Conservation (phyloP, 2,329 filamentous ascomycete genomes). For the Ilyonectria sp. region DNA sequence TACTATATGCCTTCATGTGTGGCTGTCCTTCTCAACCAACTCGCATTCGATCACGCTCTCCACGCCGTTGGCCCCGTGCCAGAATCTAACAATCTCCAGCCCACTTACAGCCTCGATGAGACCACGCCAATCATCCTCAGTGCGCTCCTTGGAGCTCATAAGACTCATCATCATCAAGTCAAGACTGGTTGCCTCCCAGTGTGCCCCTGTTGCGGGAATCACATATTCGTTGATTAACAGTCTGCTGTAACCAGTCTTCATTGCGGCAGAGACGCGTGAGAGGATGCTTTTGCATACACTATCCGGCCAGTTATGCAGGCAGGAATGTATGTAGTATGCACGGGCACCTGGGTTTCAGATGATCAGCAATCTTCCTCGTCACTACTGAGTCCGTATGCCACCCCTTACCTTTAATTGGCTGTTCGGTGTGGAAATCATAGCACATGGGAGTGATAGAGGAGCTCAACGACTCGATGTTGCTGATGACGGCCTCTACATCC, state of each 20-base stretch:
- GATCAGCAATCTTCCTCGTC: no score
- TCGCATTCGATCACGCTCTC: conserved; percentile 44
- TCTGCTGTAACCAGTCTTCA: conserved; percentile 54
- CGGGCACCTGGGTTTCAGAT: conserved; percentile 4
- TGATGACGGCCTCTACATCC: conserved; percentile 43
- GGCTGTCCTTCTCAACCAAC: conserved; percentile 1
- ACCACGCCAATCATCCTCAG: conserved; percentile 35
- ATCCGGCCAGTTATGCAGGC: conserved; percentile 65
- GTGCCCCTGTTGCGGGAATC: conserved; percentile 49
- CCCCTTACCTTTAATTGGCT: conserved; percentile 38
- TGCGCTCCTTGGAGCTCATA: conserved; percentile 39
- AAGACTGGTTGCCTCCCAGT: conserved; percentile 47
- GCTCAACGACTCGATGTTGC: conserved; percentile 22
- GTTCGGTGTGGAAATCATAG: conserved; percentile 46
- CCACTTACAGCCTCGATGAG: conserved; percentile 30
- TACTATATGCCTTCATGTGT: no score
- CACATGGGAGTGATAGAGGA: no score
- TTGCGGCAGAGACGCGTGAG: conserved; percentile 31
- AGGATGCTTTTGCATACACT: conserved; percentile 51
- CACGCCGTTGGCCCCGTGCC: conserved; percentile 28
- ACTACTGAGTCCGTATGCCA: no score
- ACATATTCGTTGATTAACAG: conserved; percentile 53
- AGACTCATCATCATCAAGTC: conserved; percentile 52
- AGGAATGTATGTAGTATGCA: conserved; percentile 42
- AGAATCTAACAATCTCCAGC: conserved; percentile 43